These are phyloP conservation scores for Saturnispora hagleri DNA, from an alignment of 805 yeast genomes.

Conservation along the genomic window DNA sequence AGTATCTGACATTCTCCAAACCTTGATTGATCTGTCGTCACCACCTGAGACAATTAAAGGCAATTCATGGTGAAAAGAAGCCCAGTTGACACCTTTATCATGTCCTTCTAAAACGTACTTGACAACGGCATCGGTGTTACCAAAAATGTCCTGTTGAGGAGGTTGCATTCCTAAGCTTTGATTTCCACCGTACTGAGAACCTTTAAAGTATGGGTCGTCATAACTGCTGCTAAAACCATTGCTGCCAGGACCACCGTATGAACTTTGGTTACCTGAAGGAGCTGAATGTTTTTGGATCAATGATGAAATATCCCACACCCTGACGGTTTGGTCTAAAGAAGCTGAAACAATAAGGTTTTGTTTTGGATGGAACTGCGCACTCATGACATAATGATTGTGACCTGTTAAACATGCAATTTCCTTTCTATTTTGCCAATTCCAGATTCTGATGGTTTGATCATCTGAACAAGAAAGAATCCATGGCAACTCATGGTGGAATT, in stretches of 20 bases:
- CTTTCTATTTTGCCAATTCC: constrained; percentile 99
- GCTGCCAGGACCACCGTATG: constrained; percentile 7
- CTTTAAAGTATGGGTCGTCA: constrained; percentile 41
- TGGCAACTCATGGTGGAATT: constrained; percentile 91
- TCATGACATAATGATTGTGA: constrained; percentile 96
- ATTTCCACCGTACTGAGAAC: constrained; percentile 16
- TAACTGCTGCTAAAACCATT: not conserved
- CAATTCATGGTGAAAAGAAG: constrained; percentile 92
- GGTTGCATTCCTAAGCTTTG: constrained; percentile 29
- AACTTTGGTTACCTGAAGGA: constrained; percentile 9
- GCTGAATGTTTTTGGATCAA: constrained; percentile 85
- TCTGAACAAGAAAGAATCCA: constrained; percentile 96
- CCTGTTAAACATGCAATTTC: constrained; percentile 97
- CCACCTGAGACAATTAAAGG: constrained; percentile 93
- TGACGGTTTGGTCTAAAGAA: constrained; percentile 94
- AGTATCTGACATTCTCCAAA: constrained; percentile 96
- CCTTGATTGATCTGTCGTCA: constrained; percentile 89
- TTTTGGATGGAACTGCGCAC: constrained; percentile 93
- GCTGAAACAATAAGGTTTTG: constrained; percentile 94
- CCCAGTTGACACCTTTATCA: constrained; percentile 98
- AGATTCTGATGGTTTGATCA: constrained; percentile 96
- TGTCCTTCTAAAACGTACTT: constrained; percentile 96
- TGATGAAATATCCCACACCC: constrained; percentile 98
- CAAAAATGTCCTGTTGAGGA: constrained; percentile 88
- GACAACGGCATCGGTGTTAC: constrained; percentile 87